These are phyloP conservation scores for Crucihimalaya himalaica DNA, from an alignment of 345 rosid genomes.

Conservation along the genomic window DNA sequence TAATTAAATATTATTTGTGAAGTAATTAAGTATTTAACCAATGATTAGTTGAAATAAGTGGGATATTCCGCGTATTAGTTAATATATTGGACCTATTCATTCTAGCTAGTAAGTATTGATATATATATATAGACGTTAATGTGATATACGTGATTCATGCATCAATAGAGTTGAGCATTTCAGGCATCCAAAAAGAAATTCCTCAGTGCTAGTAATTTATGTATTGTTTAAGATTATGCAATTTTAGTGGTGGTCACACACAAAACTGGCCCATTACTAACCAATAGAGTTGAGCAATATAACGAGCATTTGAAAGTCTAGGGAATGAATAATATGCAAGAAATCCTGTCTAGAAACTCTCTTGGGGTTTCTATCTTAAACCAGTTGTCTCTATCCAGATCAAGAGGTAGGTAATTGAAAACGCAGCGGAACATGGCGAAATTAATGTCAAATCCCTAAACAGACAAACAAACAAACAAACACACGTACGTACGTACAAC, in stretches of 20 bases:
- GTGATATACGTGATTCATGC: constrained; percentile 20
- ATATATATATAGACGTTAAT: background rate
- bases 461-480: no score
- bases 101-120: constrained; percentile 6
- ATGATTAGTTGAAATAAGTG: constrained; percentile 11
- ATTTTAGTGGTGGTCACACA: constrained; percentile 10
- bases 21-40: background rate
- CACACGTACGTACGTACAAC: no score
- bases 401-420: no score
- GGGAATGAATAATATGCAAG: constrained; percentile 22
- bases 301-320: constrained; percentile 7
- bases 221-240: background rate
- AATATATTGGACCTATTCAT: background rate
- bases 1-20: background rate
- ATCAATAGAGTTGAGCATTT: background rate
- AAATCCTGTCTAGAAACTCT: no score
- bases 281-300: constrained; percentile 18
- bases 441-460: no score
- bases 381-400: no score
- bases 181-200: background rate
- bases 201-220: background rate
- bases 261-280: background rate
- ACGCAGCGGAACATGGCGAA: no score
- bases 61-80: constrained; percentile 15
- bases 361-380: no score